phyloP scores from a whole-genome alignment of 1,139 yeast genomes.

The Candida sp. region DNA sequence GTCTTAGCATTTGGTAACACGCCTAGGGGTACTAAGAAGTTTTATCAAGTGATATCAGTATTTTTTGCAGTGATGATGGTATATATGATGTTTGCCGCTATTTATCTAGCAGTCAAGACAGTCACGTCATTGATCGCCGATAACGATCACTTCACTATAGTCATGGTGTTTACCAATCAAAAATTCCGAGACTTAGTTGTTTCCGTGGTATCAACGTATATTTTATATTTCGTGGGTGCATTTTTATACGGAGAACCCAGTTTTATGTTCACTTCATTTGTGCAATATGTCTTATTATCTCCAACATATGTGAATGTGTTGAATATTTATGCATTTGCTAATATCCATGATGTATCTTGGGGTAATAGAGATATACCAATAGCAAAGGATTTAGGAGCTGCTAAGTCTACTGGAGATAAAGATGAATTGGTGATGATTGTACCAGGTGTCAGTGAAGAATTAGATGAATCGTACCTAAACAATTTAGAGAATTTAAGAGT shows the following conservation, averaged over 20 bases:
- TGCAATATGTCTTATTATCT: constrained; percentile 66
- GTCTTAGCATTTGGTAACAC: constrained; percentile 48
- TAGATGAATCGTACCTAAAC: constrained; percentile 55
- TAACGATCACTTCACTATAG: constrained; percentile 41
- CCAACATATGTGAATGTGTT: constrained; percentile 78
- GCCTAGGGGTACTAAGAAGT: constrained; percentile 44
- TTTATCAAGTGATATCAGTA: constrained; percentile 38
- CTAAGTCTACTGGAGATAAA: constrained; percentile 51
- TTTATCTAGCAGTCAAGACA: constrained; percentile 77
- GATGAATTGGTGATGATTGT: constrained; percentile 67
- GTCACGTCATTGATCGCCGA: constrained; percentile 36
- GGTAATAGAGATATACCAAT: constrained; percentile 76
- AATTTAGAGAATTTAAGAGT: constrained; percentile 46
- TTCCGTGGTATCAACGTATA: constrained; percentile 84
- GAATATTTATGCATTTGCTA: constrained; percentile 82
- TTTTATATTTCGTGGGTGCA: constrained; percentile 76
- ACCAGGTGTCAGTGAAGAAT: constrained; percentile 62
- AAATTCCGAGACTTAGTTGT: constrained; percentile 82
- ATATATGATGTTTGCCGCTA: constrained; percentile 64
- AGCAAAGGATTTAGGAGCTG: constrained; percentile 68
- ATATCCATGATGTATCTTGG: constrained; percentile 85
- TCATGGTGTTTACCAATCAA: constrained; percentile 53
- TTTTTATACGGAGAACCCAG: constrained; percentile 72
- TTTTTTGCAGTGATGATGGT: constrained; percentile 45
- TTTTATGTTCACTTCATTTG: constrained; percentile 72